Evolutionary conservation across 495 filamentous ascomycete genomes (phyloP).

Genomic region (Penicillium roqueforti): DNA sequence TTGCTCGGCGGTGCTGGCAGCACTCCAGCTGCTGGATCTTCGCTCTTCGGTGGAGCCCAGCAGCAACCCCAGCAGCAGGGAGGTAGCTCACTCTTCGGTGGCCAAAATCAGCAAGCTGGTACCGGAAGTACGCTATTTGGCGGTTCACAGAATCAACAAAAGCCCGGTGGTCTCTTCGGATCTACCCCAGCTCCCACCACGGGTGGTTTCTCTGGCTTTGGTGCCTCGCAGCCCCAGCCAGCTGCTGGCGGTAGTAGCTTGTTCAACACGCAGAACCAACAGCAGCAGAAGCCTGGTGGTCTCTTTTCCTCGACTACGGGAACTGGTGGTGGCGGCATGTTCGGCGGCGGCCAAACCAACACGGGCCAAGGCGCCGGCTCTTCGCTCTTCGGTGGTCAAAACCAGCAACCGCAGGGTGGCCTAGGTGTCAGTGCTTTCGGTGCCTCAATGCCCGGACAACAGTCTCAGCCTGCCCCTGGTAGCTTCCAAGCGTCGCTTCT

Average conservation of each 20-base stretch:
- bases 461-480: slow-evolving; percentile 50
- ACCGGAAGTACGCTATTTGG: slow-evolving; percentile 32
- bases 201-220: slow-evolving; percentile 4
- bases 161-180: slow-evolving; percentile 31
- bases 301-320: slow-evolving; percentile 26
- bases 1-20: slow-evolving; percentile 42
- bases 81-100: slow-evolving; percentile 43
- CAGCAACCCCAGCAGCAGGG: slow-evolving; percentile 39
- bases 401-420: slow-evolving; percentile 53
- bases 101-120: slow-evolving; percentile 29
- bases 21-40: slow-evolving; percentile 24
- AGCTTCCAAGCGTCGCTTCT: slow-evolving; percentile 73
- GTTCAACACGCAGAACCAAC: slow-evolving; percentile 33
- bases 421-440: slow-evolving; percentile 60
- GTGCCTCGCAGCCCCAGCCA: slow-evolving; percentile 14
- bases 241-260: slow-evolving; percentile 26
- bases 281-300: slow-evolving; percentile 35
- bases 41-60: slow-evolving; percentile 42
- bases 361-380: slow-evolving; percentile 39
- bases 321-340: slow-evolving; percentile 42
- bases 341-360: slow-evolving; percentile 38
- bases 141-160: slow-evolving; percentile 33
- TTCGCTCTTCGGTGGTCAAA: slow-evolving; percentile 61
- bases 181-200: slow-evolving; percentile 11
- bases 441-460: slow-evolving; percentile 46